These are phyloP conservation scores for Juncus effusus DNA, from an alignment of 176 grass and related monocot genomes.

Conservation along the genomic window DNA sequence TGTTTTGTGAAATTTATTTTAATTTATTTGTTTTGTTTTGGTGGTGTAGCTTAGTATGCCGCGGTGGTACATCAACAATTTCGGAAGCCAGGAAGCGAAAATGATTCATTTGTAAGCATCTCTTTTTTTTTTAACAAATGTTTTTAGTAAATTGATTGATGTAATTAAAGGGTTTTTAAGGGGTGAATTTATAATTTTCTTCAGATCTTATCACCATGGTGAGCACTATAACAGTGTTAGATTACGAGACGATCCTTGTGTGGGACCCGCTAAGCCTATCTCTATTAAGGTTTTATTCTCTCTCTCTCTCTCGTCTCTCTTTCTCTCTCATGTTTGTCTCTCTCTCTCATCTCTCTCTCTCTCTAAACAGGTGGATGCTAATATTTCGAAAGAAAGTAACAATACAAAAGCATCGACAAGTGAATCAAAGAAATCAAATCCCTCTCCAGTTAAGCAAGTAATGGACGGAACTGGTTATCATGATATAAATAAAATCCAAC, in stretches of 20 bases:
- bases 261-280: constrained; percentile 80
- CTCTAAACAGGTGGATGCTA: constrained; percentile 43
- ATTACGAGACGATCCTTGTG: constrained; percentile 74
- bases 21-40: constrained; percentile 13
- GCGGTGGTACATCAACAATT: constrained; percentile 92
- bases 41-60: constrained; percentile 67
- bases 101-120: constrained; percentile 96
- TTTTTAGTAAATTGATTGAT: neutral
- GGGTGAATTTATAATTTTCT: constrained; percentile 21
- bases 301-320: constrained; percentile 19
- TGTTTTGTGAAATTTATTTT: too few species aligned
- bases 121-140: neutral
- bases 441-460: constrained; percentile 45
- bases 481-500: constrained; percentile 40
- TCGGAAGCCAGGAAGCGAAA: constrained; percentile 51
- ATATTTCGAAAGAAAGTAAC: constrained; percentile 46
- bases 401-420: constrained; percentile 46
- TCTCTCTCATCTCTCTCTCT: constrained; percentile 22
- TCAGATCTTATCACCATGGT: constrained; percentile 76
- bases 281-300: constrained; percentile 56
- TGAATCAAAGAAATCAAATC: constrained; percentile 37
- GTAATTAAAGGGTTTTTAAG: neutral
- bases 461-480: constrained; percentile 73
- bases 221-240: constrained; percentile 95
- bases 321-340: neutral